Base-by-base conservation (phyloP, 2,329 filamentous ascomycete genomes). In the Aspergillus tanneri region DNA sequence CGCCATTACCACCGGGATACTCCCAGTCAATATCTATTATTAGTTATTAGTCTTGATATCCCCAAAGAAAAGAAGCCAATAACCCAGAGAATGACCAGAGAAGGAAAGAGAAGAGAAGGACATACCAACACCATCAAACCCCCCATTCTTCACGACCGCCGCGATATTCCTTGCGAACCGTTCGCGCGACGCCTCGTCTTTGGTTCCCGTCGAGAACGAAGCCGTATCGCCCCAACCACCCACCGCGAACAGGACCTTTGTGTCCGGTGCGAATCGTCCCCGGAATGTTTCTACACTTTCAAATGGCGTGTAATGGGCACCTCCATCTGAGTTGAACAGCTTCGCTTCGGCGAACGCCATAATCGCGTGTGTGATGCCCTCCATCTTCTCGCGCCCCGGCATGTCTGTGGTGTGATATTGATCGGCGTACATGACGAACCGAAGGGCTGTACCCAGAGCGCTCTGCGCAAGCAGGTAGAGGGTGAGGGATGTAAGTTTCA, bases 171-270 rank as follows among this genome's bases (percentile, higher is more conserved):
- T 72, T 1, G 85, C 83, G 69, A 86, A 90, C 6, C 68, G 70
- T 50, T 75, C 71, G 12, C 84, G 78, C 1, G 75, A 77, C 7
- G 66, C 57, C 1, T 78, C 72, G 3, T 76, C 75, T 42, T 72
- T 74, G 1, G 83, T 81, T 0, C 78, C 85, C 2, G 34, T 65
- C 0, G 78, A 76, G 59, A 88, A 90, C 0, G 85, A 86, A 5
- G 67, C 64, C 0, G 79, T 83, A 50, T 88, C 84, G 0, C 85
- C 86, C 86, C 87, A 90, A 43, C 86, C 87, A 9, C 87, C 87
- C 53, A 90, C 82, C 16, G 87, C 85, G 28, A 90, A 76, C 71
- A 86, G 78, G 18, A 90, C 68, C 56, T 86, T 84, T 16, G 84
- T 83, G 21, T 72, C 73, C 0, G 76, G 63, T 10, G 73, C 62